These are phyloP conservation scores for Raphanus hybrid DNA, from an alignment of 441 rosid genomes.

Conservation along the genomic window DNA sequence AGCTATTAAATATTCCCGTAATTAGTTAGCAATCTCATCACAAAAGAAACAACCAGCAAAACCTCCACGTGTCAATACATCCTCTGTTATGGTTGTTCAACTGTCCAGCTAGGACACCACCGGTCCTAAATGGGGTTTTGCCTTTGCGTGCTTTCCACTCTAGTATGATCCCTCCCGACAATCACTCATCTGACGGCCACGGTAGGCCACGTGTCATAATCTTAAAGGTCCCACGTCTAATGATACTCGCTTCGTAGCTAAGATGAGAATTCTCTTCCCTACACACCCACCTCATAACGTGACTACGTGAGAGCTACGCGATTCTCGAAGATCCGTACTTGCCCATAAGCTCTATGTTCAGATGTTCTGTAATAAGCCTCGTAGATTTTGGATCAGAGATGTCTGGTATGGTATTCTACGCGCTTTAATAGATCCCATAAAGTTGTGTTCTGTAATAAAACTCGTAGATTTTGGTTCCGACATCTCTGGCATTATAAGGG, in stretches of 20 bases:
- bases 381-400: not conserved
- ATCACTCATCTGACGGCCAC: constrained; percentile 39
- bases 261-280: constrained; percentile 48
- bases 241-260: constrained; percentile 51
- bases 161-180: constrained; percentile 36
- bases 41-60: constrained; percentile 33
- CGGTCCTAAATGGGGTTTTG: constrained; percentile 15
- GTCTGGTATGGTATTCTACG: constrained; percentile 26
- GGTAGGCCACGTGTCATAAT: constrained; percentile 53
- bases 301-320: constrained; percentile 56
- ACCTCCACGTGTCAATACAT: constrained; percentile 49
- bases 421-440: constrained; percentile 38
- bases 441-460: constrained; percentile 24
- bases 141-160: constrained; percentile 76
- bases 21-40: constrained; percentile 39
- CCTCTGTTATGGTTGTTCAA: constrained; percentile 30
- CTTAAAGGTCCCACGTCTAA: constrained; percentile 37
- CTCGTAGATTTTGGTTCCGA: not conserved
- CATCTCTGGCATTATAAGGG: not conserved
- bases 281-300: constrained; percentile 44
- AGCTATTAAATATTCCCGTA: constrained; percentile 10
- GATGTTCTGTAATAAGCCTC: not conserved
- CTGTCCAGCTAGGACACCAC: constrained; percentile 68
- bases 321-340: constrained; percentile 47
- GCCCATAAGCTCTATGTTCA: not conserved